These are phyloP conservation scores for Omphalea diandra DNA, from an alignment of 441 rosid species.

Conservation along the genomic window DNA sequence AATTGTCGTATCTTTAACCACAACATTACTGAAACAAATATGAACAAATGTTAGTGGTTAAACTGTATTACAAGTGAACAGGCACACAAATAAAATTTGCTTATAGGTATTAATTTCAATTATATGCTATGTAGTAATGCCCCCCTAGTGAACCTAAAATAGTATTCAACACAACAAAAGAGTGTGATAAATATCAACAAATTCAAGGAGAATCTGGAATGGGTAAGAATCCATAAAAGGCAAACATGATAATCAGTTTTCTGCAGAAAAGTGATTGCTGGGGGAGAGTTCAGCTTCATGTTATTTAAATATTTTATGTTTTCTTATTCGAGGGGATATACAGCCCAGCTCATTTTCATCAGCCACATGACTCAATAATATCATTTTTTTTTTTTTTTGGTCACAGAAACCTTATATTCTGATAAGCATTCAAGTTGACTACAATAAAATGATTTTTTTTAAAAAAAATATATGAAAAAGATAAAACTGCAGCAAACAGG, in stretches of 20 bases:
- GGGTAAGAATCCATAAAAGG: neutral
- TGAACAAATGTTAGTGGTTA: neutral
- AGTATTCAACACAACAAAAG: neutral
- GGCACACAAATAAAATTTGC: neutral
- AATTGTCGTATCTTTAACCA: conserved; percentile 77
- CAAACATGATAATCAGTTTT: neutral
- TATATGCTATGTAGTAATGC: neutral
- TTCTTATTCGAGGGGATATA: neutral
- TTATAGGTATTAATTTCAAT: neutral
- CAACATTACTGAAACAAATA: conserved; percentile 64
- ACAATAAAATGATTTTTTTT: too few species aligned
- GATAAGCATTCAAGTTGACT: neutral
- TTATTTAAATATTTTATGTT: neutral
- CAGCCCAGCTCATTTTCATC: neutral
- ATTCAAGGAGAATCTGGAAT: neutral
- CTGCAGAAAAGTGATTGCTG: neutral
- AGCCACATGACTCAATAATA: neutral
- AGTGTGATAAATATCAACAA: neutral
- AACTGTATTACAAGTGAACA: neutral
- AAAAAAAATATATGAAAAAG: conserved; percentile 8
- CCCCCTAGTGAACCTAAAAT: too few species aligned
- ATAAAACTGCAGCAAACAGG: conserved; percentile 91
- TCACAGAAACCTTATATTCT: neutral
- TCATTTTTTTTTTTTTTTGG: neutral
- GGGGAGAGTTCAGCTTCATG: neutral